Conservation (phyloP, 768 basidiomycete genomes). For the Pholiota conissans region DNA sequence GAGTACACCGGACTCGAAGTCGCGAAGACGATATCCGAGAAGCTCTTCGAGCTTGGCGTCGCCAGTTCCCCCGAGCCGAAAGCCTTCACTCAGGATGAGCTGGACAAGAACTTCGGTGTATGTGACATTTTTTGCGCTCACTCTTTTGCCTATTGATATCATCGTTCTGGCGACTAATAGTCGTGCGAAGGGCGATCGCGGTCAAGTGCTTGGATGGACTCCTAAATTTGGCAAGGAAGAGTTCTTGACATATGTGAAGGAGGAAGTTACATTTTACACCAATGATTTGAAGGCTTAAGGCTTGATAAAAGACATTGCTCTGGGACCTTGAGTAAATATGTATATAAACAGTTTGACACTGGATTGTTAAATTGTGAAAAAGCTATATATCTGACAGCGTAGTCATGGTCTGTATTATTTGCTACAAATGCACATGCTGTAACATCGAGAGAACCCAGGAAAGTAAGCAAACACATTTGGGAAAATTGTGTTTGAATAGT, state of each 20-base stretch:
- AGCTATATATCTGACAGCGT: no score
- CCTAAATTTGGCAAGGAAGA: constrained; percentile 20
- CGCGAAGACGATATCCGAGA: constrained; percentile 16
- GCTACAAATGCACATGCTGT: no score
- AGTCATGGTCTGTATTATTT: no score
- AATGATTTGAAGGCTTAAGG: no score
- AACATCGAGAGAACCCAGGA: no score
- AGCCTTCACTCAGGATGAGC: constrained; percentile 17
- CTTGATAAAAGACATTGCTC: no score
- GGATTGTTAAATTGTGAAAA: no score
- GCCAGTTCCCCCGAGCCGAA: constrained; percentile 11
- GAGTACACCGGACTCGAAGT: constrained; percentile 18
- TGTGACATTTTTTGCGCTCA: background rate
- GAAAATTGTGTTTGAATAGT: no score
- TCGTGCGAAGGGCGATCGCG: constrained; percentile 18
- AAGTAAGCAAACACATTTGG: no score
- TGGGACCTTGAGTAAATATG: no score
- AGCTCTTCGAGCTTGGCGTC: constrained; percentile 17
- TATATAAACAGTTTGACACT: no score
- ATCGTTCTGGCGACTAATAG: constrained; percentile 19
- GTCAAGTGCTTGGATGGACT: constrained; percentile 25
- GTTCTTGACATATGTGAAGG: constrained; percentile 17
- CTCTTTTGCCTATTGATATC: background rate
- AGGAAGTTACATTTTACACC: constrained; percentile 13
- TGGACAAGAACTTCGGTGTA: constrained; percentile 22